Conservation (phyloP, 2,329 filamentous ascomycete species). For the Grosmannia penicillata region DNA sequence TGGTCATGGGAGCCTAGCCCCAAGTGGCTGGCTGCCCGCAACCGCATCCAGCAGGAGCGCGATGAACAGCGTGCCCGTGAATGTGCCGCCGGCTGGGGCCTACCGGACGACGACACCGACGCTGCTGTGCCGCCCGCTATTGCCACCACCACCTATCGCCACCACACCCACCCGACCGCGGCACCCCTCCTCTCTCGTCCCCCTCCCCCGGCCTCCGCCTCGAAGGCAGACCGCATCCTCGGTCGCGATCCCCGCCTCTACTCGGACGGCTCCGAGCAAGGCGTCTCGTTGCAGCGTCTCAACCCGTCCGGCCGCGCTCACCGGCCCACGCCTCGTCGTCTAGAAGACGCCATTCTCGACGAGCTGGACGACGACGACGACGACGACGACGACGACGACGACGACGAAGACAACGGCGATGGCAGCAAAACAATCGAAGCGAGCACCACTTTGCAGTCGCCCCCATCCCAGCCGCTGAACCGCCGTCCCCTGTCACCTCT, state of each 20-base stretch:
- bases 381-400: conserved; percentile 21
- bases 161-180: conserved; percentile 4
- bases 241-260: conserved; percentile 42
- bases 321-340: not conserved
- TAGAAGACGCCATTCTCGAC: conserved; percentile 14
- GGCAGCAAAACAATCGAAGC: not conserved
- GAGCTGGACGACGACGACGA: conserved; percentile 13
- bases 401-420: conserved; percentile 5
- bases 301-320: conserved; percentile 29
- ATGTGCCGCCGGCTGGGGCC: conserved; percentile 52
- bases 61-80: conserved; percentile 49
- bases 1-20: conserved; percentile 86
- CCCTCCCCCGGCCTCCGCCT: conserved; percentile 23
- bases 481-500: conserved; percentile 5
- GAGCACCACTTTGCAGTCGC: not conserved
- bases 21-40: conserved; percentile 60
- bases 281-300: conserved; percentile 29
- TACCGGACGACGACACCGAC: not conserved
- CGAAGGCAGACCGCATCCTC: conserved; percentile 43
- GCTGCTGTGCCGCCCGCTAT: conserved; percentile 2
- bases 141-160: conserved; percentile 2
- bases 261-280: too few relatives aligned
- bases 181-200: conserved; percentile 6
- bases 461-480: not conserved
- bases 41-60: conserved; percentile 42